phyloP scores from a whole-genome alignment of 352 stramenopile species.

The Phytopythium vexans region DNA sequence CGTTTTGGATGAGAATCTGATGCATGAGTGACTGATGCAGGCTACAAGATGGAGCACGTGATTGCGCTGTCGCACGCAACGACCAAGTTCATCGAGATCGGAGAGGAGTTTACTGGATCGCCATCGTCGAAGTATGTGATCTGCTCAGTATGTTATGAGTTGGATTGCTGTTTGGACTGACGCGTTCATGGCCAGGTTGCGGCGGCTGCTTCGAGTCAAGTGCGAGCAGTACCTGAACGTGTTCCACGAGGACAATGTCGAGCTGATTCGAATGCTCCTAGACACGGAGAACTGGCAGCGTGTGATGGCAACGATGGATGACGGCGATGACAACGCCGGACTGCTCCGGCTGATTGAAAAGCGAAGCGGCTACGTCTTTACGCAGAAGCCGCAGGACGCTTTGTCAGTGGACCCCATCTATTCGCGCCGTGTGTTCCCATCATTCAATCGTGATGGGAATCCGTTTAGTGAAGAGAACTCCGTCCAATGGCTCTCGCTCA shows the following conservation, averaged over 20 bases:
- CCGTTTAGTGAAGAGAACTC: constrained; percentile 55
- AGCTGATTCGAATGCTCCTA: constrained; percentile 78
- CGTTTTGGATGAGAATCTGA: constrained; percentile 8
- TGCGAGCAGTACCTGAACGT: constrained; percentile 78
- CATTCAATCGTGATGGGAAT: constrained; percentile 55
- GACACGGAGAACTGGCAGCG: constrained; percentile 86
- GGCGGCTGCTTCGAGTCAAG: constrained; percentile 69
- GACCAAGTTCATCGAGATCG: constrained; percentile 74
- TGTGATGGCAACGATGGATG: constrained; percentile 43
- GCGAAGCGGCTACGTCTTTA: constrained; percentile 67
- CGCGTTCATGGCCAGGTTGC: constrained; percentile 29
- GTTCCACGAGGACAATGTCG: constrained; percentile 81
- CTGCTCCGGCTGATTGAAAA: constrained; percentile 75
- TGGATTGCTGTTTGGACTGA: background rate
- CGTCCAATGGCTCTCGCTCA: constrained; percentile 52
- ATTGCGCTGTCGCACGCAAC: constrained; percentile 77
- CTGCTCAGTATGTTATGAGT: background rate
- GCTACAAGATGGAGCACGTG: constrained; percentile 87
- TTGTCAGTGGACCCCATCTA: constrained; percentile 57
- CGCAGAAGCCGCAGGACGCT: constrained; percentile 39
- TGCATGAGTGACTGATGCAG: constrained; percentile 19
- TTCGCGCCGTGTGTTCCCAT: constrained; percentile 62
- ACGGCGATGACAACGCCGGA: constrained; percentile 38
- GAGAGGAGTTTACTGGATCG: constrained; percentile 80
- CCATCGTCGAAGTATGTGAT: constrained; percentile 59